Evolutionary conservation across 371 early-diverging fungal species (phyloP).

Genomic region (Mortierella sp.): DNA sequence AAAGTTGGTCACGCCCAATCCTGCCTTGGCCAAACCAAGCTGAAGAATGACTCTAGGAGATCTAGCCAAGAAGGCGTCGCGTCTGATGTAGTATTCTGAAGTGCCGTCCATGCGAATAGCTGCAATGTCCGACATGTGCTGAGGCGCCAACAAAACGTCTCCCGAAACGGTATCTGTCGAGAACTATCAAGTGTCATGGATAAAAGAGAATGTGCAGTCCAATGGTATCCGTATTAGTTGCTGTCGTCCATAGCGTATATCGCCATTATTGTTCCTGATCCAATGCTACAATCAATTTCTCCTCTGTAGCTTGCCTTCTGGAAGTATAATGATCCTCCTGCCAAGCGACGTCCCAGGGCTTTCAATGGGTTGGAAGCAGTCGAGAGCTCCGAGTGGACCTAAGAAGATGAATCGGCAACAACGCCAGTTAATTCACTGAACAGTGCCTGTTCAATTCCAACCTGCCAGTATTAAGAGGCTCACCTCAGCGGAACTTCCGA

Average conservation of each 20-base stretch:
- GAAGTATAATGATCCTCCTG: conserved; percentile 70
- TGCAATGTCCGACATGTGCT: conserved; percentile 74
- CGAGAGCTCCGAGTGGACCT: conserved; percentile 67
- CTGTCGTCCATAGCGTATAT: neutral
- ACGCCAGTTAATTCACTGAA: too few species aligned
- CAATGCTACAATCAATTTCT: neutral
- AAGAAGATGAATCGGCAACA: neutral
- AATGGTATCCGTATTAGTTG: neutral
- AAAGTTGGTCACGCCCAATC: conserved; percentile 72
- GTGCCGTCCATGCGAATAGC: conserved; percentile 72
- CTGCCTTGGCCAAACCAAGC: conserved; percentile 62
- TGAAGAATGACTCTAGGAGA: conserved; percentile 73
- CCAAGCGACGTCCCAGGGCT: conserved; percentile 65
- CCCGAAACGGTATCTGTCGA: conserved; percentile 69
- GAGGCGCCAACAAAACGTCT: conserved; percentile 80
- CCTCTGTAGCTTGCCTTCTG: conserved; percentile 66
- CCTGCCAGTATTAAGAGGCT: neutral
- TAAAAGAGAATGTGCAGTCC: neutral
- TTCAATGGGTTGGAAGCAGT: conserved; percentile 64
- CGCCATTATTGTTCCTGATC: neutral
- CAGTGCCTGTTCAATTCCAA: too few species aligned
- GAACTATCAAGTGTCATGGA: conserved; percentile 63
- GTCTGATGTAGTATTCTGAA: conserved; percentile 75
- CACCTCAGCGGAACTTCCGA: conserved; percentile 72
- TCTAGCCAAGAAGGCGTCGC: conserved; percentile 78